A percentile compares a stretch with the other conserved stretches of the same genome.
These are phyloP conservation scores for Solanum etuberosum DNA, from an alignment of 257 asterid species.

Conservation along the genomic window DNA sequence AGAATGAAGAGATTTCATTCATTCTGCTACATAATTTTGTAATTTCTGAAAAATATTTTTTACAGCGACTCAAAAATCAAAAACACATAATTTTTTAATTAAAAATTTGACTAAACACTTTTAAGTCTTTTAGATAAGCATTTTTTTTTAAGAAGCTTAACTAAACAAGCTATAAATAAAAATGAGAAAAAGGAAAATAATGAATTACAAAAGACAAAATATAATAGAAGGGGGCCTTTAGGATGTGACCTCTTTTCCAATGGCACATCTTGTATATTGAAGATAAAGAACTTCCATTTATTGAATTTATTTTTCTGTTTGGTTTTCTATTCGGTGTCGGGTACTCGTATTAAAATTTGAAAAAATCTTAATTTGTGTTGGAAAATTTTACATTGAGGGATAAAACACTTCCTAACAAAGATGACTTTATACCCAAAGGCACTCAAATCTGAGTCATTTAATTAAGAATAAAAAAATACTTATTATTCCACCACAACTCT, in stretches of 20 bases:
- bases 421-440: fast-evolving
- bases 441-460: fast-evolving
- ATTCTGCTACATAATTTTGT: neutral
- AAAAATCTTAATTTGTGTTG: fast-evolving
- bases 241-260: neutral
- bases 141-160: neutral
- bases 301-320: neutral
- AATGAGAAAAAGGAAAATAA: neutral
- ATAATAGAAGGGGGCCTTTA: neutral
- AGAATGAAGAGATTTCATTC: neutral
- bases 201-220: neutral
- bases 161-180: neutral
- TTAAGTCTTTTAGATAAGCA: too few relatives aligned
- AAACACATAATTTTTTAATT: neutral
- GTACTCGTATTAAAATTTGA: fast-evolving
- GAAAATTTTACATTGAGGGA: fast-evolving
- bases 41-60: neutral
- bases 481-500: too few relatives aligned
- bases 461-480: too few relatives aligned
- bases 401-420: fast-evolving
- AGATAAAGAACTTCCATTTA: neutral
- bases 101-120: neutral
- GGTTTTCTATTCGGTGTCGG: too few relatives aligned
- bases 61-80: neutral
- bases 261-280: neutral